Percentiles rank a stretch among this genome's conserved stretches.
Evolutionary conservation across 768 basidiomycete species (phyloP).

Genomic region (Kwoniella dendrophila): DNA sequence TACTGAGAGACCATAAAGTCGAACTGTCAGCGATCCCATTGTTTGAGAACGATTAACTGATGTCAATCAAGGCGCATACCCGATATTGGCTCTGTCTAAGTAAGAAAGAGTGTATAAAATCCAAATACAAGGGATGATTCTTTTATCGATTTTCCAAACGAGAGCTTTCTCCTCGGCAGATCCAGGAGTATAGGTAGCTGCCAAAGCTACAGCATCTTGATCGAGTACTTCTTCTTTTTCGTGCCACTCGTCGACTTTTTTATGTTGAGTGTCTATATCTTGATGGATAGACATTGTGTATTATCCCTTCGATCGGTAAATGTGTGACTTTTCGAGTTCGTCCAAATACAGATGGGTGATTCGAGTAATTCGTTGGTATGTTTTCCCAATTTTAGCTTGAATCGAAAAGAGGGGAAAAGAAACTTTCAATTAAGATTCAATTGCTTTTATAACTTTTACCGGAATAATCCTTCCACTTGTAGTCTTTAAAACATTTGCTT

Average conservation of each 20-base stretch:
- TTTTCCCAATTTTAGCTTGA: too few species aligned
- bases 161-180: conserved; percentile 42
- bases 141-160: conserved; percentile 45
- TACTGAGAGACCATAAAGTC: conserved; percentile 18
- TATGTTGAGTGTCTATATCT: conserved; percentile 10
- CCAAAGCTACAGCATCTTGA: conserved; percentile 33
- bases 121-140: conserved; percentile 47
- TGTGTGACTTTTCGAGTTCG: too few species aligned
- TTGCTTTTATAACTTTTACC: too few species aligned
- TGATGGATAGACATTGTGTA: conserved; percentile 9
- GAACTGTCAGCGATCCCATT: too few species aligned
- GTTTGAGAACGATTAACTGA: too few species aligned
- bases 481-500: too few species aligned
- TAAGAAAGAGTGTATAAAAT: conserved; percentile 45
- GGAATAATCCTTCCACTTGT: too few species aligned
- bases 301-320: too few species aligned
- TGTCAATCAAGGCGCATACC: conserved; percentile 25
- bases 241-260: conserved; percentile 37
- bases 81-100: conserved; percentile 53
- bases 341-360: too few species aligned
- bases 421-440: too few species aligned
- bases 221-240: conserved; percentile 27
- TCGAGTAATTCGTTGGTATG: too few species aligned
- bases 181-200: conserved; percentile 38
- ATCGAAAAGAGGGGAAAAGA: too few species aligned